Percentiles rank a stretch among this genome's conserved stretches.
phyloP scores from a whole-genome alignment of 176 grass and related monocot genomes.

The Raddia guianensis region DNA sequence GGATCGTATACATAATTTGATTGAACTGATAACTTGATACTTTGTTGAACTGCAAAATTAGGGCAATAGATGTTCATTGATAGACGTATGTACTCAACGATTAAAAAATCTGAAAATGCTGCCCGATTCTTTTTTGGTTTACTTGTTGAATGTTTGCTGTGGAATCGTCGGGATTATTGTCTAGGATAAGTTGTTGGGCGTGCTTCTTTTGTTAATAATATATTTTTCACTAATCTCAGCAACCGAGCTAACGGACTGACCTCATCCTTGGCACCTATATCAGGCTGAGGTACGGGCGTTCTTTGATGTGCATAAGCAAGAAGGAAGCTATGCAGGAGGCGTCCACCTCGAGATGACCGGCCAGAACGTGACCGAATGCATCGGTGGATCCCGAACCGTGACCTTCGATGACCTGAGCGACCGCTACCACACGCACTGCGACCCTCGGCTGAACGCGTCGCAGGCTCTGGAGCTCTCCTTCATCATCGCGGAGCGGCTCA shows the following conservation, averaged over 20 bases:
- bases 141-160: neutral
- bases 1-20: neutral
- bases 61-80: neutral
- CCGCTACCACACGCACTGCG: slow-evolving; percentile 93
- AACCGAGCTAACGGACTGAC: neutral
- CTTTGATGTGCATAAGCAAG: slow-evolving; percentile 95
- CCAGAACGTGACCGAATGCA: slow-evolving; percentile 93
- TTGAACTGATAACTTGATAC: neutral
- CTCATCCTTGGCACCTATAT: neutral
- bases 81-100: neutral
- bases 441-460: slow-evolving; percentile 80
- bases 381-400: slow-evolving; percentile 76
- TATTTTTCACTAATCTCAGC: neutral
- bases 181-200: slow-evolving; percentile 7
- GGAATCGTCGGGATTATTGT: neutral
- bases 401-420: slow-evolving; percentile 82
- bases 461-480: slow-evolving; percentile 85
- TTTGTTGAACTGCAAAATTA: neutral
- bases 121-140: neutral
- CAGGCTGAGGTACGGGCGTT: slow-evolving; percentile 87
- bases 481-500: slow-evolving; percentile 83
- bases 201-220: neutral
- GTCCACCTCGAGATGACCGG: slow-evolving; percentile 95
- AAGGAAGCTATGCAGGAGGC: slow-evolving; percentile 81
- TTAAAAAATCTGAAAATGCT: neutral